Percentiles rank a stretch among this genome's conserved stretches.
phyloP scores from a whole-genome alignment of 2,329 filamentous ascomycete species.

The Colletotrichum lindemuthianum region DNA sequence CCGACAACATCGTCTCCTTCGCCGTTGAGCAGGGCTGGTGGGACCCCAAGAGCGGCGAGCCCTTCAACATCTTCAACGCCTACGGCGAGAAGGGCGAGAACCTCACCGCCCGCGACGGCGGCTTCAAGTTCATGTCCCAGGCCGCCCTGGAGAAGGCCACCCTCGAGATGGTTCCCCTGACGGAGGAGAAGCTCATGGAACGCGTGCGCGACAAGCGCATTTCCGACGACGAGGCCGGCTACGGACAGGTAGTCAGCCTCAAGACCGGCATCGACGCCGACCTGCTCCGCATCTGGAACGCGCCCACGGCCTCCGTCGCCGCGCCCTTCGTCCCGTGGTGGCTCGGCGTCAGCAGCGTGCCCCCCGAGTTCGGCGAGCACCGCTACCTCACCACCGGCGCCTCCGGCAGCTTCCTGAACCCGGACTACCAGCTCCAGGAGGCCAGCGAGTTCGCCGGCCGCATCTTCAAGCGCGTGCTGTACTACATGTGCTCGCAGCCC shows the following conservation, averaged over 20 bases:
- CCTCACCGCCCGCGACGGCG: constrained; percentile 40
- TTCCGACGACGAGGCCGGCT: constrained; percentile 42
- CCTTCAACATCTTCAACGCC: constrained; percentile 43
- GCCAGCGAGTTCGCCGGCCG: constrained; percentile 41
- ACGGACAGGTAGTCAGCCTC: constrained; percentile 42
- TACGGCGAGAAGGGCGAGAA: constrained; percentile 40
- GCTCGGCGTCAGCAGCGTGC: constrained; percentile 40
- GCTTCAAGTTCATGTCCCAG: constrained; percentile 46
- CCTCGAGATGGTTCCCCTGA: constrained; percentile 56
- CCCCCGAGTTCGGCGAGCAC: constrained; percentile 42
- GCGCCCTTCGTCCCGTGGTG: constrained; percentile 43
- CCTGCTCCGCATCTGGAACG: constrained; percentile 41
- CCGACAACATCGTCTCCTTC: constrained; percentile 41
- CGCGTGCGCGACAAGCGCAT: constrained; percentile 42
- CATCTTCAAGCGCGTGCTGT: constrained; percentile 43
- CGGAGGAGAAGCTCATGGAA: constrained; percentile 58
- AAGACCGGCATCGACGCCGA: constrained; percentile 37
- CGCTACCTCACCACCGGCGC: constrained; percentile 43
- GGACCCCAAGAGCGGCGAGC: constrained; percentile 36
- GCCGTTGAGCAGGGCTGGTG: constrained; percentile 43
- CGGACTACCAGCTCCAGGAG: constrained; percentile 42
- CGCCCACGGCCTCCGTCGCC: constrained; percentile 41
- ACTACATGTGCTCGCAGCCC: constrained; percentile 43
- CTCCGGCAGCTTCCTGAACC: constrained; percentile 40
- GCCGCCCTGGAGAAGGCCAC: constrained; percentile 40